Base-by-base conservation (phyloP, 495 filamentous ascomycete species). In the Penicillium crystallinum region DNA sequence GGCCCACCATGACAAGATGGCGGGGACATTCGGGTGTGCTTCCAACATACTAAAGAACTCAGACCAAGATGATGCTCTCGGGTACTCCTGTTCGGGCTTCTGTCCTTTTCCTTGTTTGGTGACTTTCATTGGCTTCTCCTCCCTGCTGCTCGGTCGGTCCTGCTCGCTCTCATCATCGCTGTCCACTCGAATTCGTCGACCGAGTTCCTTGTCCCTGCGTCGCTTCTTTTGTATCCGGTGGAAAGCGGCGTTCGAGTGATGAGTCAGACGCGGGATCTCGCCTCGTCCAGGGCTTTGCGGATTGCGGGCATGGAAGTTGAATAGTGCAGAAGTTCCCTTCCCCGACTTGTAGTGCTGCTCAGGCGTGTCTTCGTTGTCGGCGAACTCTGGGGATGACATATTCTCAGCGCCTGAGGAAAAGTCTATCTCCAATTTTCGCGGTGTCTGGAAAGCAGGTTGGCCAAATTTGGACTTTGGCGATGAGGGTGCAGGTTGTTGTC, bases 1-100 rank as follows among this genome's bases (percentile, higher is more conserved):
- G 11, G 90, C 72, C 80, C 91, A 98, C 67, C 81, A 87, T 23
- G 90, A 90, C 18, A 97, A 73, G 45, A 95, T 87, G 47, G 84
- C 80, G 5, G 93, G 93, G n/a, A 96, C 81, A 56, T 85, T 81
- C 0, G 91, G 91, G 62, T 96, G 88, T 35, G 80, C 79, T 55
- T 87, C 87, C 53, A 96, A 71, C 44, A 84, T 81, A 17, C 79
- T 73, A 31, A 92, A 81, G 56, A 90, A 75, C 12, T 77, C 67
- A 21, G 72, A 73, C 43, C 89, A 71, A 52, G 74, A 76, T 3
- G 67, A 70, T 15, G 59, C 52, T 3, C 61, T 63, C 9, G 64
- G 61, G 6, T 14, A 52, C 14, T 15, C 30, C 2, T 23, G 23
- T 38, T 56, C 23, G 46, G 35, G 22, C 14, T 40, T 35, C 12